These are phyloP conservation scores for Phytophthora sojae DNA, from an alignment of 352 stramenopile genomes.

Conservation along the genomic window DNA sequence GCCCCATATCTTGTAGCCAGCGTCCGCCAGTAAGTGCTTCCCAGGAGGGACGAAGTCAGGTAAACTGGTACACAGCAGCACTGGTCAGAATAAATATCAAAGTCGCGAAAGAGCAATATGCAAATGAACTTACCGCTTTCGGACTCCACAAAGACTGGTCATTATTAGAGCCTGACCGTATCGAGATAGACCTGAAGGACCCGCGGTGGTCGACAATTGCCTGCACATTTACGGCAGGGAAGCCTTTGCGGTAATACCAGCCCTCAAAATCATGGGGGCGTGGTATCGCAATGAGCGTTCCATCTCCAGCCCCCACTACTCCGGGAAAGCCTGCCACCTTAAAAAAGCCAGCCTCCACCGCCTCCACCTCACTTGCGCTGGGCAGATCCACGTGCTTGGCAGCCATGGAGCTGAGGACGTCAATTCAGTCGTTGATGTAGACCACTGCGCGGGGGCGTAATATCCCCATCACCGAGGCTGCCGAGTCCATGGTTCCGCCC, in stretches of 20 bases:
- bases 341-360: constrained; percentile 5
- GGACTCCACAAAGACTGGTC: constrained; percentile 11
- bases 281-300: constrained; percentile 21
- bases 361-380: not conserved
- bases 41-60: constrained; percentile 1
- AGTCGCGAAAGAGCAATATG: not conserved
- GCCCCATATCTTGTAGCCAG: constrained; percentile 21
- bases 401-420: not conserved
- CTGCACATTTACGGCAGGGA: constrained; percentile 8
- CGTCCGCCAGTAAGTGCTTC: constrained; percentile 9
- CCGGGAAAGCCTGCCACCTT: constrained; percentile 19
- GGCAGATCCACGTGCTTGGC: not conserved
- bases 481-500: constrained; percentile 20
- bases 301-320: constrained; percentile 8
- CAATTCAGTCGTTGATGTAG: constrained; percentile 15
- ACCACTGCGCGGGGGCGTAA: constrained; percentile 14
- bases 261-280: constrained; percentile 5
- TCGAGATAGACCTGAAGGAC: not conserved
- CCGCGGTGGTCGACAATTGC: constrained; percentile 5
- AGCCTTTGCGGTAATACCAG: constrained; percentile 12
- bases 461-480: constrained; percentile 18
- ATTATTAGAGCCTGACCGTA: constrained; percentile 7
- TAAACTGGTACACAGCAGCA: not conserved
- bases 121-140: constrained; percentile 1
- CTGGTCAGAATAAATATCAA: not conserved